Base-by-base conservation (phyloP, 257 asterid genomes). In the Solanum infundibuliforme region DNA sequence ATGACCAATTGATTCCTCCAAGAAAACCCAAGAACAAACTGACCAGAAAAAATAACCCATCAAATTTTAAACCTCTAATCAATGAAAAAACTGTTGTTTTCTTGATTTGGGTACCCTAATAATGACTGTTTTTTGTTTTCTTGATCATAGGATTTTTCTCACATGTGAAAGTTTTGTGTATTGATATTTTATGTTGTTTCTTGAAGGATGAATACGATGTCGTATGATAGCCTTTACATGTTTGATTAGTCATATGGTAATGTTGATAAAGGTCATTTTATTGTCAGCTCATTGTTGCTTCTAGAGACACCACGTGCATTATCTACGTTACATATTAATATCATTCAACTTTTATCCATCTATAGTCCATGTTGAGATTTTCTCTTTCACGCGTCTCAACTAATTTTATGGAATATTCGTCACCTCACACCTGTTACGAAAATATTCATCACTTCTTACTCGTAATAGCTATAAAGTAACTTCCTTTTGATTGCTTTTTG, bases 311-410 rank as follows among this genome's bases (percentile, higher is more conserved):
- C 85, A 81, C 85, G 41, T 81, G 69, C 69, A 27, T n/a, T 1
- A 69, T 69, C 39, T 29, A 1, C 14, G 10, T 2, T 66, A 8
- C 71, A n/a, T 62, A n/a, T 62, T 4, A 62, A 23, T 62, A 23
- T 62, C 71, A 21, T 58, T 58, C 68, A 58, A 58, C 68, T 8
- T 0, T 21, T 58, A 58, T 58, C 25, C 68, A 58, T 20, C 0
- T 58, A 21, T 21, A 21, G 3, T 5, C 52, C 4, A 18, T 52
- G n/a, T 52, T 52, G 23, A 52, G 62, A 52, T 18, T 18, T 0
- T 0, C 0, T 20, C 4, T n/a, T 18, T 7, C 0, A 0, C 0
- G 2, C 0, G 2, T 2, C 2, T 55, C n/a, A 0, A 18, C 1
- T 18, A 55, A 55, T 55, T 55, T 55, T 7, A 20, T 55, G 9